These are phyloP conservation scores for Dactylellina drechsleri DNA, from an alignment of 2,329 filamentous ascomycete species.

Conservation along the genomic window DNA sequence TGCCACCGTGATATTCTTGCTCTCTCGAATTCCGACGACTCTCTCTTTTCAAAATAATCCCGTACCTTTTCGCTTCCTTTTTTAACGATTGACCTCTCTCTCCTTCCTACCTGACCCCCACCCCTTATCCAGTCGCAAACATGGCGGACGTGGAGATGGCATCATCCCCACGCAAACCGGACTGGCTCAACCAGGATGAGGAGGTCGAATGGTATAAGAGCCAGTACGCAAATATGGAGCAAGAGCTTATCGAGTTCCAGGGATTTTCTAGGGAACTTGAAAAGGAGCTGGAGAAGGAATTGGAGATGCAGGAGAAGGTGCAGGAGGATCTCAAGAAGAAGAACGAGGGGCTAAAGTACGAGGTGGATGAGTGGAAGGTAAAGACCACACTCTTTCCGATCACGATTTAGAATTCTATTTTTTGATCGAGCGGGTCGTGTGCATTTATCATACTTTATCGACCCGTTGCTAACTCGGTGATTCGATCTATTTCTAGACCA, in stretches of 20 bases:
- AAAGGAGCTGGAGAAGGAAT: constrained; percentile 92
- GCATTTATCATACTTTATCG: too few species aligned
- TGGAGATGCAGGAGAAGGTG: constrained; percentile 92
- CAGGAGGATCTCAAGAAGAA: constrained; percentile 87
- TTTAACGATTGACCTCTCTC: constrained; percentile 1
- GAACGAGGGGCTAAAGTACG: constrained; percentile 82
- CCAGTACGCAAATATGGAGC: constrained; percentile 93
- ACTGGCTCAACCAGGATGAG: constrained; percentile 67
- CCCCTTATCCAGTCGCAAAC: constrained; percentile 5
- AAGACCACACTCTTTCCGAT: constrained; percentile 57
- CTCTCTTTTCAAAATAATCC: constrained; percentile 23
- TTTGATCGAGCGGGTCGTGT: too few species aligned
- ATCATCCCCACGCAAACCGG: constrained; percentile 45
- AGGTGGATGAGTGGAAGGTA: constrained; percentile 99
- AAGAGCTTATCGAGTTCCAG: constrained; percentile 90
- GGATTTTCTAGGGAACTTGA: constrained; percentile 93
- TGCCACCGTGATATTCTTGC: constrained; percentile 6
- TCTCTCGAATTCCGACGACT: constrained; percentile 22
- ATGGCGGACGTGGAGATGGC: constrained; percentile 48
- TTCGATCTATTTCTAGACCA: constrained; percentile 71
- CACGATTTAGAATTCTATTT: too few species aligned
- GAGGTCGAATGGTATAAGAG: constrained; percentile 93
- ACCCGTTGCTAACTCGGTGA: constrained; percentile 21
- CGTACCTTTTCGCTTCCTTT: constrained; percentile 18
- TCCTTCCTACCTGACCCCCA: background rate